Base-by-base conservation (phyloP, 306 rosid species). In the Geum urbanum region DNA sequence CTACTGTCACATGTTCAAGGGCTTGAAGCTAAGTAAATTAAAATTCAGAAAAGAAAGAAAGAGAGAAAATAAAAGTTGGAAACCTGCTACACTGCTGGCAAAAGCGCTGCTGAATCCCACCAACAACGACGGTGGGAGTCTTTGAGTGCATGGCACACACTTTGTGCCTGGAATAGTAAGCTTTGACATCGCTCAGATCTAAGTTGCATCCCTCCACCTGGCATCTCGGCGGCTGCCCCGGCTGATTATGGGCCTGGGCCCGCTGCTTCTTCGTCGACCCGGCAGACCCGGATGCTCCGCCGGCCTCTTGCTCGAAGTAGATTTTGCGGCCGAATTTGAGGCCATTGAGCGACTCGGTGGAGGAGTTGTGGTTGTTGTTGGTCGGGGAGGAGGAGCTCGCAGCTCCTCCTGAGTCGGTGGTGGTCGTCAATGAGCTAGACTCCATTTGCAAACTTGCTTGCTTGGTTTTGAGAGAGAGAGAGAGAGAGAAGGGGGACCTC, bases 81-180 rank as follows among this genome's bases (percentile, higher is more conserved):
- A 66, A 82, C 81, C 98, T 88, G 90, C 98, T 90, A 72, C 98
- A 94, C 89, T 94, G 98, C 71, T 90, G 98, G 73, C 98, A 94
- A 87, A 94, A 94, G 84, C 98, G 81, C 74, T 94, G 97, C 63
- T 88, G 85, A 15, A 87, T 77, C 9, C 95, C 95, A 71, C 85
- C 79, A 52, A 94, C 97, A 74, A 79, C 57, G 76, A 88, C 98
- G 51, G 67, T 81, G 7, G 98, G 96, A 12, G 89, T 84, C 70
- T 90, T 94, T 43, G 98, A 94, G 77, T 94, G 98, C 88, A 81
- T 81, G 62, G 69, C 80, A 72, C 97, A 90, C 44, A 94, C 97
- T 69, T 94, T 94, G 74, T 94, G 98, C 76, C 95, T 72, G 13
- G 97, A 94, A 83, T 94, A 94, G 81, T 94, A 94, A 67, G 95